phyloP scores from a whole-genome alignment of 1,284 basidiomycete species.

The Fomes fomentarius region DNA sequence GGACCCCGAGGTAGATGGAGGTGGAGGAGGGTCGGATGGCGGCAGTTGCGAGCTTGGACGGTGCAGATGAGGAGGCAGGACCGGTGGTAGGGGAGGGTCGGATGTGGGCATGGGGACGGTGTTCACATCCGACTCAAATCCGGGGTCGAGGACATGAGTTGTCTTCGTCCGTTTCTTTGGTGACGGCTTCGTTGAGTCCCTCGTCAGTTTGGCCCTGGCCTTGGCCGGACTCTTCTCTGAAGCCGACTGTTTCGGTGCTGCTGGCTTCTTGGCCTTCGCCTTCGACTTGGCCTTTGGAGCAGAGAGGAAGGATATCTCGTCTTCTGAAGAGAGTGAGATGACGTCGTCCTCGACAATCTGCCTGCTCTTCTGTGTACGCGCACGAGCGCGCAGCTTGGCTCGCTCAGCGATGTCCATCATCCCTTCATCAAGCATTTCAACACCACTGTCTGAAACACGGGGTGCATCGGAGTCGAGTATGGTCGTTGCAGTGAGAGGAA shows the following conservation, averaged over 20 bases:
- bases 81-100: conserved; percentile 22
- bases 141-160: conserved; percentile 9
- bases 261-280: conserved; percentile 16
- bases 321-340: conserved; percentile 37
- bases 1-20: conserved; percentile 27
- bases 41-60: conserved; percentile 32
- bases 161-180: conserved; percentile 24
- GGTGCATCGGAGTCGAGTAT: conserved; percentile 1
- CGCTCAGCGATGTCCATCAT: conserved; percentile 45
- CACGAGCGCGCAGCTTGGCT: conserved; percentile 44
- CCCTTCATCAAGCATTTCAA: conserved; percentile 12
- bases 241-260: conserved; percentile 8
- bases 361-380: conserved; percentile 31
- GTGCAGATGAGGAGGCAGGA: conserved; percentile 2
- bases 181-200: conserved; percentile 8
- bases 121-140: conserved; percentile 28
- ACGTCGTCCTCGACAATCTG: conserved; percentile 23
- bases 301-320: conserved; percentile 28
- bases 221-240: conserved; percentile 8
- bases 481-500: conserved; percentile 8
- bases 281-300: conserved; percentile 20
- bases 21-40: conserved; percentile 37
- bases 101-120: conserved; percentile 34
- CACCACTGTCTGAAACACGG: conserved; percentile 13
- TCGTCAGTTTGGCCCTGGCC: conserved; percentile 3